phyloP scores from a whole-genome alignment of 257 asterid species.

The Ajuga chamaepitys region DNA sequence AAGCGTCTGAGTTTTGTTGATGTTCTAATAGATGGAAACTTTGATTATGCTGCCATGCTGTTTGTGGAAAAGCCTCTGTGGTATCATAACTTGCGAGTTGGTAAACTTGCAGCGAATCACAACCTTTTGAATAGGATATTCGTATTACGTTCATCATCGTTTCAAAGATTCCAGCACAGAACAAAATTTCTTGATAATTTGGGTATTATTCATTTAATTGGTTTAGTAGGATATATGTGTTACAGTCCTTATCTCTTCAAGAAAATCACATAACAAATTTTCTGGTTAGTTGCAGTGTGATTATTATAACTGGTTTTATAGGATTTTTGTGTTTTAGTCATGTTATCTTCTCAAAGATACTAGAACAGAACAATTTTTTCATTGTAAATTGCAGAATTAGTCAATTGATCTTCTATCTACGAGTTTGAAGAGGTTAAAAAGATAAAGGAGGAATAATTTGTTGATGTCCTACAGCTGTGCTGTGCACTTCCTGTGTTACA shows the following conservation, averaged over 20 bases:
- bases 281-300: too few species aligned
- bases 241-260: too few species aligned
- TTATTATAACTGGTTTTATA: too few species aligned
- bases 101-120: neutral
- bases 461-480: neutral
- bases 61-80: slow-evolving; percentile 27
- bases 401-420: neutral
- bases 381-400: neutral
- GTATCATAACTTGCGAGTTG: neutral
- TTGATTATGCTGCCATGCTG: neutral
- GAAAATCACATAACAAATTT: too few species aligned
- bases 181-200: neutral
- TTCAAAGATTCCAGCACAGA: neutral
- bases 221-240: too few species aligned
- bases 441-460: neutral
- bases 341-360: neutral
- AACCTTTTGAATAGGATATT: neutral
- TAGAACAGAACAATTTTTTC: neutral
- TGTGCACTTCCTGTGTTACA: neutral
- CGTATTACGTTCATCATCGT: neutral
- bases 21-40: neutral
- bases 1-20: neutral
- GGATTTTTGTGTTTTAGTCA: neutral
- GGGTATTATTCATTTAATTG: too few species aligned
- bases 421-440: neutral